These are phyloP conservation scores for Fusarium fujikuroi DNA, from an alignment of 2,329 filamentous ascomycete species.

Conservation along the genomic window DNA sequence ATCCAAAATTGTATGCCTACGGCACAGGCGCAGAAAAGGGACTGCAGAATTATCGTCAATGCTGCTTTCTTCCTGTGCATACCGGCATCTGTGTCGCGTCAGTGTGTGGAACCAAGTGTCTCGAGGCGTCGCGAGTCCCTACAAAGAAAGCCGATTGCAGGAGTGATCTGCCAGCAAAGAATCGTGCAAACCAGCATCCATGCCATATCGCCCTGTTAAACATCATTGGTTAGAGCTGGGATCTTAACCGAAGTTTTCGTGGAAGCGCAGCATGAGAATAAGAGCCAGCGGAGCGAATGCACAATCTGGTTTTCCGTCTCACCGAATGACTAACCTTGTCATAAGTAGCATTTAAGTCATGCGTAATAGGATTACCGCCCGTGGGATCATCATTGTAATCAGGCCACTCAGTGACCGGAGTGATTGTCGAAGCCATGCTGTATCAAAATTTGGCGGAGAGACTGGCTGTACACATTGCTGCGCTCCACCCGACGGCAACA, in stretches of 20 bases:
- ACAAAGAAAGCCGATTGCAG: conserved; percentile 53
- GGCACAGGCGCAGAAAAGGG: conserved; percentile 57
- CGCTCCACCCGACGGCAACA: background rate
- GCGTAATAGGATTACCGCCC: conserved; percentile 56
- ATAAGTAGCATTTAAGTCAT: conserved; percentile 57
- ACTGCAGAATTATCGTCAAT: conserved; percentile 60
- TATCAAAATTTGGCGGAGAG: background rate
- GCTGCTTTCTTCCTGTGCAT: conserved; percentile 53
- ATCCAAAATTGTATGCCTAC: conserved; percentile 60
- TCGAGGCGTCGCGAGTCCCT: background rate
- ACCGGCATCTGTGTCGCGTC: conserved; percentile 44
- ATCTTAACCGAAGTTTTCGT: too few relatives aligned
- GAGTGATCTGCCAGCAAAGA: conserved; percentile 53
- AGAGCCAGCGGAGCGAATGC: too few relatives aligned
- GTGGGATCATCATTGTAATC: conserved; percentile 53
- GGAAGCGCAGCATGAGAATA: too few relatives aligned
- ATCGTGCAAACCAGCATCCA: conserved; percentile 55
- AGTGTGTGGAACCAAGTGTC: background rate
- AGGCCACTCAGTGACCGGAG: conserved; percentile 53
- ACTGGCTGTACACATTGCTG: background rate
- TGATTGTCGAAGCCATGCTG: conserved; percentile 32
- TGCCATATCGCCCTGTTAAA: conserved; percentile 52
- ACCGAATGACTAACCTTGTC: conserved; percentile 48
- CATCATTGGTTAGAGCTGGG: too few relatives aligned
- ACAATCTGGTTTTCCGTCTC: background rate